Percentiles rank a stretch among this genome's conserved stretches.
phyloP scores from a whole-genome alignment of 306 rosid genomes.

The Rubus idaeus region DNA sequence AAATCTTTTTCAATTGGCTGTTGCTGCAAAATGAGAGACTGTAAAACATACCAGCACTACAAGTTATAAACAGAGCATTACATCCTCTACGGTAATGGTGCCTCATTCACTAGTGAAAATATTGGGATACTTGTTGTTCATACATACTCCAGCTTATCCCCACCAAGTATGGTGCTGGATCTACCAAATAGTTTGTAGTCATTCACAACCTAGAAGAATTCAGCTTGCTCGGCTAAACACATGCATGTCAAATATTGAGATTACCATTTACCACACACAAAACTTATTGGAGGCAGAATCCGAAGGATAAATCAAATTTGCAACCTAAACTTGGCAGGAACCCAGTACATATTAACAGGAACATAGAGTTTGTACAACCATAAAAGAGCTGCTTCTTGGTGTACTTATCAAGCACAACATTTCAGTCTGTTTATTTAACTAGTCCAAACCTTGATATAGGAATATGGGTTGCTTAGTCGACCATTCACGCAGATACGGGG shows the following conservation, averaged over 20 bases:
- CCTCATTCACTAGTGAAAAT: no score
- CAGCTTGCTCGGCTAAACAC: neutral
- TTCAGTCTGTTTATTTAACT: neutral
- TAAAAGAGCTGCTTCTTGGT: neutral
- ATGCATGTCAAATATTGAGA: neutral
- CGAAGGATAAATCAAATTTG: neutral
- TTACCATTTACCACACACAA: neutral
- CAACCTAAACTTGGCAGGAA: neutral
- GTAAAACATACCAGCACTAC: no score
- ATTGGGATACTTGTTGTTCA: no score
- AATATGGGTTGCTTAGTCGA: neutral
- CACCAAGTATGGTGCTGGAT: neutral
- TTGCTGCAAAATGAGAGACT: no score
- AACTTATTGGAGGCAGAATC: neutral
- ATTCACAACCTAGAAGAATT: neutral
- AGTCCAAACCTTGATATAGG: neutral
- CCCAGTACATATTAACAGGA: neutral
- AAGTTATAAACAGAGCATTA: no score
- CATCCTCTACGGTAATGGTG: no score
- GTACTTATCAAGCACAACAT: neutral
- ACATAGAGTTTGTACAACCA: neutral
- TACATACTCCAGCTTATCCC: neutral
- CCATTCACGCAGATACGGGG: conserved; percentile 43
- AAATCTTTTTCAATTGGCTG: no score
- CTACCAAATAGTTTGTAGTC: neutral